A percentile compares a stretch with the other conserved stretches of the same genome.
phyloP scores from a whole-genome alignment of 768 basidiomycete species.

The Leccinum subtestaceum region DNA sequence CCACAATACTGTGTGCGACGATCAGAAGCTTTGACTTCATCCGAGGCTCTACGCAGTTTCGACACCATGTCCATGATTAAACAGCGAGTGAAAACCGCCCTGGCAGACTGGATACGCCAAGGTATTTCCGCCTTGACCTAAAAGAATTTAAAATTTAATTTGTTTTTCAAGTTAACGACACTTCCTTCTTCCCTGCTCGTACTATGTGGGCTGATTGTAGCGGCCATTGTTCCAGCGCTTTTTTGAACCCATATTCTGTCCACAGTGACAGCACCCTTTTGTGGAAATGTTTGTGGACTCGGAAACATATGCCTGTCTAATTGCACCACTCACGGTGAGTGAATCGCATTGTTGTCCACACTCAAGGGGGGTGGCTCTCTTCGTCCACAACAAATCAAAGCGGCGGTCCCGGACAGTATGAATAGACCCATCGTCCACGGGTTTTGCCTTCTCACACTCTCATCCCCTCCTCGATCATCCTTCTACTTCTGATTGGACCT shows the following conservation, averaged over 20 bases:
- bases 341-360: slow-evolving; percentile 12
- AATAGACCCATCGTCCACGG: background rate
- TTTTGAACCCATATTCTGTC: slow-evolving; percentile 1
- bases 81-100: no score
- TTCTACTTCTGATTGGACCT: background rate
- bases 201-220: background rate
- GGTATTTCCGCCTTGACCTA: no score
- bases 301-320: background rate
- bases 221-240: background rate
- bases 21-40: no score
- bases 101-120: no score
- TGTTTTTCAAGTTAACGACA: background rate
- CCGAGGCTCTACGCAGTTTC: background rate
- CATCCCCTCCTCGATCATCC: background rate
- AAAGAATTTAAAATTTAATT: background rate
- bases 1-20: background rate
- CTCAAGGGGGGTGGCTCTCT: background rate
- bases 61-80: background rate
- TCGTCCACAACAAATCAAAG: slow-evolving; percentile 15
- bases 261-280: slow-evolving; percentile 1
- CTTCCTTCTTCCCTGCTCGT: background rate
- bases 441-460: background rate
- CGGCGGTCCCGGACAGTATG: slow-evolving; percentile 9
- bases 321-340: background rate
- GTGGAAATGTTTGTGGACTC: slow-evolving; percentile 3